Evolutionary conservation across 108 stramenopile genomes (phyloP).

Genomic region (Stephanodiscus minutulus): DNA sequence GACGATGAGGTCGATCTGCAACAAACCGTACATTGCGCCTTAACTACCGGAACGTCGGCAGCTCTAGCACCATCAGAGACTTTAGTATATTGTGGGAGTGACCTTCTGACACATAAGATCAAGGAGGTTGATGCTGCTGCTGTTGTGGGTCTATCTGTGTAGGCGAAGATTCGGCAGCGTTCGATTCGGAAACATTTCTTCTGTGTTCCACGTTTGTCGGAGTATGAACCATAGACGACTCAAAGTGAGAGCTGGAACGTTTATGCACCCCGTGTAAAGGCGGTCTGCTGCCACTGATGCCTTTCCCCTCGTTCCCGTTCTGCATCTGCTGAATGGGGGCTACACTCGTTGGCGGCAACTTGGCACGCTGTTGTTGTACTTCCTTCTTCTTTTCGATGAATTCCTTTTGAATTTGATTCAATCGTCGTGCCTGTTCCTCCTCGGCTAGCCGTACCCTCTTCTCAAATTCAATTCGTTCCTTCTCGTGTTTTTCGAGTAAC

Average conservation of each 20-base stretch:
- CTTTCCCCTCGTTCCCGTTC: background rate
- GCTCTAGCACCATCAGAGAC: background rate
- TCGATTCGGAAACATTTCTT: constrained; percentile 16
- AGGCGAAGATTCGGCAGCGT: constrained; percentile 13
- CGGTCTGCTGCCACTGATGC: constrained; percentile 8
- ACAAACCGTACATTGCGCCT: background rate
- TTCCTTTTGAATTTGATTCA: constrained; percentile 76
- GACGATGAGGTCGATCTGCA: background rate
- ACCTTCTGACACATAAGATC: background rate
- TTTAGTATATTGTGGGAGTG: background rate
- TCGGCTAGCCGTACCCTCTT: constrained; percentile 81
- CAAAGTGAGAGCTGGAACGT: constrained; percentile 49
- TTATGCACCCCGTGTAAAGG: constrained; percentile 44
- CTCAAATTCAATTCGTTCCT: constrained; percentile 83
- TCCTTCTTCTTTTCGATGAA: constrained; percentile 44
- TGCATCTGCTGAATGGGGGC: constrained; percentile 1
- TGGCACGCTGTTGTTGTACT: constrained; percentile 29
- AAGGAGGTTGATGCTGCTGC: background rate
- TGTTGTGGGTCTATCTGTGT: constrained; percentile 9
- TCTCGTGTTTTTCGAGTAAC: constrained; percentile 85
- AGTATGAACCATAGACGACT: constrained; percentile 18
- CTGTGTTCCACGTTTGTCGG: constrained; percentile 16
- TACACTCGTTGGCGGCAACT: background rate
- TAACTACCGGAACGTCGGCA: background rate
- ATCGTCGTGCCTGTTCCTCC: constrained; percentile 75